Evolutionary conservation across 768 basidiomycete species (phyloP).

Genomic region (Pholiota microspora): DNA sequence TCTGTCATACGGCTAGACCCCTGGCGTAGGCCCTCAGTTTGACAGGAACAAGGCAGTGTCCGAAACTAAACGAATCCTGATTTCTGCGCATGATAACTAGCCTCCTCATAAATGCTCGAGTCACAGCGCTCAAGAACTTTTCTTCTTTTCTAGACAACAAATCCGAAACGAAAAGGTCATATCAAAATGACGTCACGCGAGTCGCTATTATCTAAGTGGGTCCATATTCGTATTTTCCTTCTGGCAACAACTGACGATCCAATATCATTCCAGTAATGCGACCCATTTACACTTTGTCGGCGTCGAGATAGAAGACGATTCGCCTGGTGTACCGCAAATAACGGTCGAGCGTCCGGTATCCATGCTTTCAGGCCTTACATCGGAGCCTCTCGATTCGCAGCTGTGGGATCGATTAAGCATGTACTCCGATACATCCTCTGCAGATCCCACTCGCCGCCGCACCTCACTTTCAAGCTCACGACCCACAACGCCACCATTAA

Average conservation of each 20-base stretch:
- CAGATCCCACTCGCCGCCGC: not conserved
- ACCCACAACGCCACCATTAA: not conserved
- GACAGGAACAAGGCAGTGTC: slow-evolving; percentile 14
- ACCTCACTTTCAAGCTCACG: not conserved
- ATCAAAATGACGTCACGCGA: not conserved
- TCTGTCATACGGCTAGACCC: not conserved
- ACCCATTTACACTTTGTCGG: not conserved
- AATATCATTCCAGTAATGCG: not conserved
- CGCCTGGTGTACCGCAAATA: not conserved
- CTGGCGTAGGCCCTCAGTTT: not conserved
- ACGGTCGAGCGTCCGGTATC: not conserved
- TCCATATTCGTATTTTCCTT: not conserved
- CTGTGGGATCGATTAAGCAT: not conserved
- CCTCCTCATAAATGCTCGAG: not conserved
- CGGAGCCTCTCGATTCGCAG: not conserved
- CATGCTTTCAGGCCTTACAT: not conserved
- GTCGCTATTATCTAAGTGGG: not conserved
- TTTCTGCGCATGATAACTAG: not conserved
- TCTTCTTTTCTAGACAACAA: no score
- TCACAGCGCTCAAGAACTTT: not conserved
- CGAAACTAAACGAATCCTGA: no score
- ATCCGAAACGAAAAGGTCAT: no score
- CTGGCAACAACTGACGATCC: no score
- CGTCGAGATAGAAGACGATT: not conserved
- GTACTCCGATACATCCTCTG: not conserved